Conservation (phyloP, 352 stramenopile genomes). For the Phytopythium ostracodes region DNA sequence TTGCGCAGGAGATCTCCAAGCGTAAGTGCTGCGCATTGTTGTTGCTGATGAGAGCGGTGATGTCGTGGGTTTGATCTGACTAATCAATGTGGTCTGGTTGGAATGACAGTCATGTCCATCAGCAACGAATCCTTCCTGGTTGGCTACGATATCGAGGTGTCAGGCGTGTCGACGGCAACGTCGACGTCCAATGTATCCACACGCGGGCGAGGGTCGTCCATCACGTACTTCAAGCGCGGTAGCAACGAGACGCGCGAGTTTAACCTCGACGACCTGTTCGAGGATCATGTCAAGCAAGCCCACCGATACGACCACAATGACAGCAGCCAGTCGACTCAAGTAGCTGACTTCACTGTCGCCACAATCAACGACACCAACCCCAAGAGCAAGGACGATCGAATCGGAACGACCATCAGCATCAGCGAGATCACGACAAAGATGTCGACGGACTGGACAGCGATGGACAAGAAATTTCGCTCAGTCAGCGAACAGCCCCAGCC, state of each 20-base stretch:
- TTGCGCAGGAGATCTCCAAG: conserved; percentile 28
- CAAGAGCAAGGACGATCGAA: not conserved
- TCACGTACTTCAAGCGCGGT: conserved; percentile 31
- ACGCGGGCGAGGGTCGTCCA: conserved; percentile 9
- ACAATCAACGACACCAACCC: not conserved
- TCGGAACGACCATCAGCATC: not conserved
- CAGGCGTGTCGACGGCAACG: not conserved
- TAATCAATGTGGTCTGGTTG: not conserved
- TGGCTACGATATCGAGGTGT: not conserved
- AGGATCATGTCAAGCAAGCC: conserved; percentile 10
- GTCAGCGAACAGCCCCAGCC: not conserved
- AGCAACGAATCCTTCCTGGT: not conserved
- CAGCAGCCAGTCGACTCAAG: not conserved
- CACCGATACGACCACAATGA: not conserved
- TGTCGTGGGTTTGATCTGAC: no score
- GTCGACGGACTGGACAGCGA: not conserved
- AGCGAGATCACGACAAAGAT: not conserved
- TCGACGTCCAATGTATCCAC: not conserved
- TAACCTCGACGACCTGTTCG: conserved; percentile 28
- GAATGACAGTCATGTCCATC: conserved; percentile 6
- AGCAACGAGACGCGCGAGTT: conserved; percentile 23
- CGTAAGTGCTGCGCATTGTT: conserved; percentile 4
- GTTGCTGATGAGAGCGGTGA: not conserved
- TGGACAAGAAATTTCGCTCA: not conserved
- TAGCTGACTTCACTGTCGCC: conserved; percentile 7